Percentiles rank a stretch among this genome's conserved stretches.
phyloP scores from a whole-genome alignment of 805 yeast species.

The Teunomyces stri region DNA sequence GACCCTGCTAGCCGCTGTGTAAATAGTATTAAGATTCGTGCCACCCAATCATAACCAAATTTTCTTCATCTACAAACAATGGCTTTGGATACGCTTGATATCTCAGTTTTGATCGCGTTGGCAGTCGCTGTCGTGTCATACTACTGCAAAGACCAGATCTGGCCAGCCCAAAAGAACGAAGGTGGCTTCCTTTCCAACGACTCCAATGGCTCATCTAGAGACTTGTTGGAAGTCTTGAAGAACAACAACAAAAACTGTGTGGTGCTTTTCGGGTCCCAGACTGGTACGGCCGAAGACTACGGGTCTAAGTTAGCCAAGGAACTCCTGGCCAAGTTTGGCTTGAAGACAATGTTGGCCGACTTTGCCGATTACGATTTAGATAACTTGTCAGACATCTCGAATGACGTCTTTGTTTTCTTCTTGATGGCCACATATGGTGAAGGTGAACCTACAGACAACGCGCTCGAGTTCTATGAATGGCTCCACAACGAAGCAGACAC shows the following conservation, averaged over 20 bases:
- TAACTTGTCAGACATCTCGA: constrained; percentile 61
- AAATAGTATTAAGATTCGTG: background rate
- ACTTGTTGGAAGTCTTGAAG: constrained; percentile 55
- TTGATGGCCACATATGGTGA: constrained; percentile 95
- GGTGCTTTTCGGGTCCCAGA: constrained; percentile 90
- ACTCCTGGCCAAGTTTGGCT: constrained; percentile 73
- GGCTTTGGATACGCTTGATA: constrained; percentile 73
- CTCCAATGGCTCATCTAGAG: constrained; percentile 47
- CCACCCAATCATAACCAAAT: no score
- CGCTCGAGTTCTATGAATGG: constrained; percentile 72
- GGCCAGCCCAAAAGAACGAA: constrained; percentile 27
- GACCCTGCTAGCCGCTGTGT: background rate
- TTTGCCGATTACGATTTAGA: constrained; percentile 87
- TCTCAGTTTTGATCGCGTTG: constrained; percentile 62
- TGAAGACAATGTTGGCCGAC: constrained; percentile 82
- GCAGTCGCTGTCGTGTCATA: constrained; percentile 65
- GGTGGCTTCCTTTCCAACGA: constrained; percentile 26
- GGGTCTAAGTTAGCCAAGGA: constrained; percentile 90
- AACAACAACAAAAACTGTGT: constrained; percentile 70
- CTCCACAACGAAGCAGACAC: constrained; percentile 54
- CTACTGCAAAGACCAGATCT: constrained; percentile 57
- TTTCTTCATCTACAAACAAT: constrained; percentile 18
- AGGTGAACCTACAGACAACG: constrained; percentile 97
- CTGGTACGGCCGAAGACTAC: constrained; percentile 98
- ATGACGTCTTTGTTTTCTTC: constrained; percentile 56